Evolutionary conservation across 495 filamentous ascomycete species (phyloP).

Genomic region (Podospora tetraspora): DNA sequence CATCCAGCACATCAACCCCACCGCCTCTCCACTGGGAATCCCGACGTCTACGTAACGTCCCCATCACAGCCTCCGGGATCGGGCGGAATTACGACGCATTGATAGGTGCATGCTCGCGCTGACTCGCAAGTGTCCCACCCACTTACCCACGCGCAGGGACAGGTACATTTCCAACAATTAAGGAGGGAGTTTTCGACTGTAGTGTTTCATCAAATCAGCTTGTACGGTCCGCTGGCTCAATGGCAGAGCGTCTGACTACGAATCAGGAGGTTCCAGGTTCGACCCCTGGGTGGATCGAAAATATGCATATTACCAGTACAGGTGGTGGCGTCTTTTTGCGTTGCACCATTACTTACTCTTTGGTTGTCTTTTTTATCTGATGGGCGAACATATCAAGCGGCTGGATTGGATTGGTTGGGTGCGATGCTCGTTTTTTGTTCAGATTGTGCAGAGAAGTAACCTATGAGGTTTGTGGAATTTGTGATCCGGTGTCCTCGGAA

Average conservation of each 20-base stretch:
- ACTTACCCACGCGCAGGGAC: not conserved
- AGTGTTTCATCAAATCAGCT: not conserved
- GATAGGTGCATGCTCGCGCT: not conserved
- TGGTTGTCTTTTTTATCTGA: too few relatives aligned
- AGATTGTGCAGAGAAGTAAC: too few relatives aligned
- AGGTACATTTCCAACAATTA: not conserved
- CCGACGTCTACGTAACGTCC: not conserved
- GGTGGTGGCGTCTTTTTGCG: too few relatives aligned
- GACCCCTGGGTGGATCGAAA: conserved; percentile 12
- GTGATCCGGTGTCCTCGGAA: too few relatives aligned
- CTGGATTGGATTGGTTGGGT: too few relatives aligned
- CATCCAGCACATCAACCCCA: not conserved
- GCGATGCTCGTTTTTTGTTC: too few relatives aligned
- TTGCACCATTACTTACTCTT: too few relatives aligned
- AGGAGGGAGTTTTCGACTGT: not conserved
- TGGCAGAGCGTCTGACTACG: conserved; percentile 13
- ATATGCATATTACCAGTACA: too few relatives aligned
- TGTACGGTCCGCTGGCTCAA: conserved; percentile 8
- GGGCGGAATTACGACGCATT: not conserved
- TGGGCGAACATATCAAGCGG: too few relatives aligned
- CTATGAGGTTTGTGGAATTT: too few relatives aligned
- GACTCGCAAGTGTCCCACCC: not conserved
- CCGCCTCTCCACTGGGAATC: not conserved
- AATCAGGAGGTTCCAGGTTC: conserved; percentile 12
- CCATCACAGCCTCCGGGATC: not conserved